phyloP scores from a whole-genome alignment of 495 filamentous ascomycete species.

The Penicillium subrubescens region DNA sequence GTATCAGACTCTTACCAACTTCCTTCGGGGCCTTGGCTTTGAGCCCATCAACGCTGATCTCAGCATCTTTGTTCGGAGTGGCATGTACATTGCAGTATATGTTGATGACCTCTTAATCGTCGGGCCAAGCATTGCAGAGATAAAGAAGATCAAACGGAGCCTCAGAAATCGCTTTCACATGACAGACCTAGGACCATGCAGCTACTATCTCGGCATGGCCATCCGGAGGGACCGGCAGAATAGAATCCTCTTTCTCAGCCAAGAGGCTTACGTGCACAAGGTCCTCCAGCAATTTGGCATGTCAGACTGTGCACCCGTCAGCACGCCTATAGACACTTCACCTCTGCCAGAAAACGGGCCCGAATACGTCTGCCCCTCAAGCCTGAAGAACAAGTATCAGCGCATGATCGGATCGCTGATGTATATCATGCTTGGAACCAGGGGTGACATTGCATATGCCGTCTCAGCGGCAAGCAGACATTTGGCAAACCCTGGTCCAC shows the following conservation, averaged over 20 bases:
- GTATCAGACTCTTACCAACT: not conserved
- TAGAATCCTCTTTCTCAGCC: no score
- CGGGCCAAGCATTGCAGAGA: not conserved
- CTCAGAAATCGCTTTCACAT: no score
- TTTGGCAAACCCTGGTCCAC: not conserved
- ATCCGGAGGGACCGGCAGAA: slow-evolving; percentile 27
- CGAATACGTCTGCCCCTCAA: no score
- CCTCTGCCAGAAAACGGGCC: no score
- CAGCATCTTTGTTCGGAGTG: not conserved
- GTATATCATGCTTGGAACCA: not conserved
- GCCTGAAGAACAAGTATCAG: slow-evolving; percentile 26
- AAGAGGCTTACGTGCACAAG: no score
- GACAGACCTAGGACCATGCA: slow-evolving; percentile 10
- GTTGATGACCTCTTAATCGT: not conserved
- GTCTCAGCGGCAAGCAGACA: not conserved
- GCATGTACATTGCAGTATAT: not conserved
- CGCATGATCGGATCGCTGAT: not conserved
- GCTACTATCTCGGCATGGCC: slow-evolving; percentile 39
- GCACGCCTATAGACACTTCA: no score
- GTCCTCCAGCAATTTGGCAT: no score
- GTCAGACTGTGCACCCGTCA: no score
- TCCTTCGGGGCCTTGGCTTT: not conserved
- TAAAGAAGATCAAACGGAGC: slow-evolving; percentile 22
- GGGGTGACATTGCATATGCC: not conserved
- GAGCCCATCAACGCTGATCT: not conserved